phyloP scores from a whole-genome alignment of 805 yeast species.

The Ogataea haglerorum region DNA sequence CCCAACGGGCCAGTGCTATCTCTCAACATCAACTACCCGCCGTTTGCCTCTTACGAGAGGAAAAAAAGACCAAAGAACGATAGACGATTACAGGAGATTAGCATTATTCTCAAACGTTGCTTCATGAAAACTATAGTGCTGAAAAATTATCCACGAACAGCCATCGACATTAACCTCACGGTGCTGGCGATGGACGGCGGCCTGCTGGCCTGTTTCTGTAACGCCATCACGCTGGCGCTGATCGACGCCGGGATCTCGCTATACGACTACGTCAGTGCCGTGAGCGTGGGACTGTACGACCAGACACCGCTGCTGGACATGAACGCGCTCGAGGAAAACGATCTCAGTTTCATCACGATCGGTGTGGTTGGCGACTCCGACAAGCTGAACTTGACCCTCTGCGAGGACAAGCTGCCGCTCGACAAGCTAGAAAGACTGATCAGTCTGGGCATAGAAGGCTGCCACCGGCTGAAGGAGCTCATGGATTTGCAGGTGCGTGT shows the following conservation, averaged over 20 bases:
- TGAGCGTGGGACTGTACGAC: slow-evolving; percentile 77
- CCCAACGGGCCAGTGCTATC: slow-evolving; percentile 56
- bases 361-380: slow-evolving; percentile 84
- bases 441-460: slow-evolving; percentile 83
- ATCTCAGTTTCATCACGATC: slow-evolving; percentile 74
- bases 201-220: slow-evolving; percentile 69
- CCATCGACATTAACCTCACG: slow-evolving; percentile 69
- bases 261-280: slow-evolving; percentile 83
- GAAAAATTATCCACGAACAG: slow-evolving; percentile 77
- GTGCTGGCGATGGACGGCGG: slow-evolving; percentile 93
- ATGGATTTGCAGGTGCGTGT: slow-evolving; percentile 84
- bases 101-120: slow-evolving; percentile 63
- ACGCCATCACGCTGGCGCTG: slow-evolving; percentile 83
- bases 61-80: slow-evolving; percentile 66
- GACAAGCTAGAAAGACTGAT: slow-evolving; percentile 74
- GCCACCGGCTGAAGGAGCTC: slow-evolving; percentile 72
- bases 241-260: slow-evolving; percentile 95
- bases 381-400: slow-evolving; percentile 67
- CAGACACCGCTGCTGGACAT: slow-evolving; percentile 76
- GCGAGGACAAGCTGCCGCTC: slow-evolving; percentile 82
- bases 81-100: slow-evolving; percentile 63
- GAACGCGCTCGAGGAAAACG: slow-evolving; percentile 77
- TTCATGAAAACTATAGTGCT: slow-evolving; percentile 71
- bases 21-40: slow-evolving; percentile 68
- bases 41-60: slow-evolving; percentile 76